Evolutionary conservation across 768 basidiomycete species (phyloP).

Genomic region (Rhodocollybia butyracea): DNA sequence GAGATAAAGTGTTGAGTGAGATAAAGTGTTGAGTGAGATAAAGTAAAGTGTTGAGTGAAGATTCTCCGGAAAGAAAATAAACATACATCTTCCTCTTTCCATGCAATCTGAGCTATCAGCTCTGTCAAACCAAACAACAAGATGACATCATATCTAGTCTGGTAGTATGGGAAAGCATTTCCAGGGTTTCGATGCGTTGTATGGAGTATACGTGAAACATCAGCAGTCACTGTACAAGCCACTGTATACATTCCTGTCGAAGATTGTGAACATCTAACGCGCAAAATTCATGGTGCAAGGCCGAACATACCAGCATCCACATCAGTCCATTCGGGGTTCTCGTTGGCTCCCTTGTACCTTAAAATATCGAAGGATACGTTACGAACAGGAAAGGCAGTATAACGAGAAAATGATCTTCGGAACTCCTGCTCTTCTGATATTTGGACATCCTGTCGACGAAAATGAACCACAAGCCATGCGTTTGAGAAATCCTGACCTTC

Average conservation of each 20-base stretch:
- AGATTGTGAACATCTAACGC: background rate
- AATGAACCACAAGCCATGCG: background rate
- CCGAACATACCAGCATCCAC: background rate
- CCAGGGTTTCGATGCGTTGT: background rate
- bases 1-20: no score
- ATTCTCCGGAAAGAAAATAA: background rate
- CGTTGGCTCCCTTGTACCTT: background rate
- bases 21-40: no score
- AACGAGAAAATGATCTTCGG: background rate
- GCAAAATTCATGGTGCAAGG: background rate
- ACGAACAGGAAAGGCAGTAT: background rate
- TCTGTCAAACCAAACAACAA: conserved; percentile 53
- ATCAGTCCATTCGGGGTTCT: background rate
- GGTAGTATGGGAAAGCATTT: conserved; percentile 20
- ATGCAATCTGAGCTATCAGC: conserved; percentile 47
- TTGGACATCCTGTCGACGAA: background rate
- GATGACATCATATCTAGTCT: conserved; percentile 38
- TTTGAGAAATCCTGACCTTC: conserved; percentile 17
- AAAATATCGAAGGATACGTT: background rate
- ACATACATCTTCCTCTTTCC: conserved; percentile 48
- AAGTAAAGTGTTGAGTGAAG: background rate
- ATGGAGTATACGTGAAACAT: conserved; percentile 16
- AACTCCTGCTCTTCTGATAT: background rate
- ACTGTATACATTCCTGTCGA: conserved; percentile 20
- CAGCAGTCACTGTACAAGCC: conserved; percentile 19